These are phyloP conservation scores for Fraxinus paxiana DNA, from an alignment of 305 asterid genomes.

Conservation along the genomic window DNA sequence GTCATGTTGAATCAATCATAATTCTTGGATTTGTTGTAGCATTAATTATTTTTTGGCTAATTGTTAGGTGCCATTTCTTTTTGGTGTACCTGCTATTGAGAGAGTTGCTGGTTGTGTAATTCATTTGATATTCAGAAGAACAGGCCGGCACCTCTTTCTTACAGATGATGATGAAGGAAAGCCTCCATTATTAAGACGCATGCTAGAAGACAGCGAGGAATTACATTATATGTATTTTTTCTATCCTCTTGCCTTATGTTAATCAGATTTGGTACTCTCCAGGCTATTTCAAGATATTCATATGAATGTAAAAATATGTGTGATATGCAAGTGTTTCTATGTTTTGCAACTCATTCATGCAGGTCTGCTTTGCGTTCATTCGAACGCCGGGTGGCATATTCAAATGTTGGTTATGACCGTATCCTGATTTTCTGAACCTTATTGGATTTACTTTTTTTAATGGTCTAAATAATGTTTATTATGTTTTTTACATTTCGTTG, in stretches of 20 bases:
- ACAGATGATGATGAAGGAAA: constrained; percentile 75
- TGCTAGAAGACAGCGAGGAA: constrained; percentile 73
- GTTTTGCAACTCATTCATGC: constrained; percentile 27
- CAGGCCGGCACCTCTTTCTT: constrained; percentile 92
- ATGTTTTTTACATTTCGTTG: neutral
- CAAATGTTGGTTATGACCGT: constrained; percentile 85
- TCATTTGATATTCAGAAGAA: constrained; percentile 90
- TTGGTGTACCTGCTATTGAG: constrained; percentile 83
- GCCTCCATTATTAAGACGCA: constrained; percentile 74
- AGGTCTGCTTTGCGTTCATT: constrained; percentile 79
- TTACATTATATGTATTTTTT: constrained; percentile 58
- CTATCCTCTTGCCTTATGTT: neutral
- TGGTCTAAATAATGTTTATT: constrained; percentile 12
- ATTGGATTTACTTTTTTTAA: neutral
- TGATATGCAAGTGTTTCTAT: constrained; percentile 2
- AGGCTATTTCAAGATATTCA: constrained; percentile 3
- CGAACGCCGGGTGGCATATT: constrained; percentile 74
- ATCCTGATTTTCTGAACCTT: constrained; percentile 41
- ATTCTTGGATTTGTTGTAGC: neutral
- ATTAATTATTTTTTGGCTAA: constrained; percentile 8
- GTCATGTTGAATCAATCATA: neutral
- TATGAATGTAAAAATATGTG: neutral
- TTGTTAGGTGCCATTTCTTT: constrained; percentile 88
- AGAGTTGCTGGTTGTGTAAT: constrained; percentile 62
- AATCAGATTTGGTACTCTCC: constrained; percentile 4